Evolutionary conservation across 2,329 filamentous ascomycete species (phyloP).

Genomic region (Fusarium paranaense): DNA sequence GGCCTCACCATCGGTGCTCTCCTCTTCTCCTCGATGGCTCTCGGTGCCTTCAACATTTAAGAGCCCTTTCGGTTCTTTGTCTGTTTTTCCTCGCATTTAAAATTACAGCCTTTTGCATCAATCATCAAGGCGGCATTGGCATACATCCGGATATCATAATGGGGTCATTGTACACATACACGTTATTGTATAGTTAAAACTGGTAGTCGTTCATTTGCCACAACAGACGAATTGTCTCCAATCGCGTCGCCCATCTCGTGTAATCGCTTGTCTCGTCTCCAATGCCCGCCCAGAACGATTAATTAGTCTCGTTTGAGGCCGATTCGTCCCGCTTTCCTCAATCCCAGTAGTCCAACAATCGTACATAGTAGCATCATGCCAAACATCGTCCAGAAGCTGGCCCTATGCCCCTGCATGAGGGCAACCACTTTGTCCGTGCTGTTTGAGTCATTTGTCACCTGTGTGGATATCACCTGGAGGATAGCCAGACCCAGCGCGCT

Average conservation of each 20-base stretch:
- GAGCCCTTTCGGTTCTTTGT: not conserved
- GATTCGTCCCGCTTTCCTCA: not conserved
- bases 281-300: not conserved
- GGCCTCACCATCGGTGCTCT: slow-evolving; percentile 52
- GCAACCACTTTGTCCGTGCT: not conserved
- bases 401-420: not conserved
- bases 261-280: not conserved
- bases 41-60: slow-evolving; percentile 44
- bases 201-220: slow-evolving; percentile 5
- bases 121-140: not conserved
- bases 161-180: slow-evolving; percentile 11
- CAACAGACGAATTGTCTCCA: not conserved
- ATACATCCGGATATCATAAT: slow-evolving; percentile 28
- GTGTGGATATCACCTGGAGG: not conserved
- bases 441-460: not conserved
- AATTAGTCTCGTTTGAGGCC: not conserved
- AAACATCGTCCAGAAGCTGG: not conserved
- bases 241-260: not conserved
- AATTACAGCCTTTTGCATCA: slow-evolving; percentile 25
- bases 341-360: not conserved
- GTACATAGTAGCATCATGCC: not conserved
- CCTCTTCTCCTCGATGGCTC: slow-evolving; percentile 49
- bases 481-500: not conserved
- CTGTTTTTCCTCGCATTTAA: not conserved
- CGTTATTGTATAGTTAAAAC: slow-evolving; percentile 19